phyloP scores from a whole-genome alignment of 805 yeast species.

The Hanseniaspora mollemarum region DNA sequence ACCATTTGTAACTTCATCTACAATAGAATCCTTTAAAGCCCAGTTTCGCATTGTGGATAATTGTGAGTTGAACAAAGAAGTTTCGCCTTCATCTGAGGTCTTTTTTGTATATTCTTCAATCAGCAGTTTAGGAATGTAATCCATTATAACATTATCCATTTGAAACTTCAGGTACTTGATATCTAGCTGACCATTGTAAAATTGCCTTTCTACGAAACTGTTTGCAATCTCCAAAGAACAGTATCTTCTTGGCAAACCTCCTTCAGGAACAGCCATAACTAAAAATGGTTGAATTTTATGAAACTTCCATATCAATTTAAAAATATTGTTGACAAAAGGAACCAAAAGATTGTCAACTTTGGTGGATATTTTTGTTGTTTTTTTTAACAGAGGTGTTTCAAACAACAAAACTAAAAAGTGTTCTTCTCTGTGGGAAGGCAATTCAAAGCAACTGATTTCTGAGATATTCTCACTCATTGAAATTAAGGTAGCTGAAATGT shows the following conservation, averaged over 20 bases:
- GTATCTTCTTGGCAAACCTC: conserved; percentile 67
- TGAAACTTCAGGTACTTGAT: conserved; percentile 70
- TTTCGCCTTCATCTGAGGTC: conserved; percentile 16
- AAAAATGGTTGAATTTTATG: conserved; percentile 76
- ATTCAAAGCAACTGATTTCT: conserved; percentile 85
- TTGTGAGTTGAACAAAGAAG: conserved; percentile 34
- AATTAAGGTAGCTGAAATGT: conserved; percentile 72
- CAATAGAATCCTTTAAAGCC: conserved; percentile 39
- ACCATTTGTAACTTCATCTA: conserved; percentile 5
- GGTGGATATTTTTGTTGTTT: conserved; percentile 19
- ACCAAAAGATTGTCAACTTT: conserved; percentile 25
- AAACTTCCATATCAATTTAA: conserved; percentile 32
- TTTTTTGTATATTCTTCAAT: conserved; percentile 21
- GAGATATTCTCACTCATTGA: conserved; percentile 67
- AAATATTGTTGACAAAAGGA: conserved; percentile 29
- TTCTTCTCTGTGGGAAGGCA: conserved; percentile 40
- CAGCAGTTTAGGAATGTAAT: conserved; percentile 29
- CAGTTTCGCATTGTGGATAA: conserved; percentile 54
- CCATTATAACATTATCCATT: conserved; percentile 29
- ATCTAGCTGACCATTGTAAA: conserved; percentile 66
- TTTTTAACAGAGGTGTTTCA: conserved; percentile 40
- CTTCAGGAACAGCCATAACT: conserved; percentile 66
- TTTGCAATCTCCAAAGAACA: conserved; percentile 81
- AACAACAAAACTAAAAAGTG: conserved; percentile 74
- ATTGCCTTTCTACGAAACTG: conserved; percentile 66